Evolutionary conservation across 352 stramenopile genomes (phyloP).

Genomic region (Pythium utonaiense): DNA sequence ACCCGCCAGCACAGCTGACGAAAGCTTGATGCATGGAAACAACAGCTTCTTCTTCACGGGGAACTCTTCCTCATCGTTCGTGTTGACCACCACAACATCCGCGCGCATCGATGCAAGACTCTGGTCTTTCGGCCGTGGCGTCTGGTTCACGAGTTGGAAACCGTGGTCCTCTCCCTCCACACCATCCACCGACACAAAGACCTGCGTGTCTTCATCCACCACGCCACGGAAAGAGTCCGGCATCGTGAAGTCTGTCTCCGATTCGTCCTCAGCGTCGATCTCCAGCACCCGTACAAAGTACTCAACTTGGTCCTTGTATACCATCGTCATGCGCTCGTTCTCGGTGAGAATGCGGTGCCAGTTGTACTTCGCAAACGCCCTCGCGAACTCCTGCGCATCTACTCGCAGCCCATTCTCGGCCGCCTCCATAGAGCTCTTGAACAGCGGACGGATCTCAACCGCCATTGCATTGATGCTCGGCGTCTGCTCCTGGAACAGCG

Average conservation of each 20-base stretch:
- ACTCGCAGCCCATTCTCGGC: constrained; percentile 22
- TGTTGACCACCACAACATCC: constrained; percentile 75
- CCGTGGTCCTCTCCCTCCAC: constrained; percentile 19
- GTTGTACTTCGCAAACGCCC: constrained; percentile 46
- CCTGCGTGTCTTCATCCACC: constrained; percentile 53
- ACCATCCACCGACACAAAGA: constrained; percentile 60
- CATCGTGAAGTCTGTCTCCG: constrained; percentile 84
- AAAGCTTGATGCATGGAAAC: constrained; percentile 87
- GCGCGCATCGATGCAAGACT: constrained; percentile 43
- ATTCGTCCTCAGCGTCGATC: constrained; percentile 63
- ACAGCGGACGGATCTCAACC: constrained; percentile 69
- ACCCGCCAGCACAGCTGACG: constrained; percentile 72
- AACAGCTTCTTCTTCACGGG: constrained; percentile 88
- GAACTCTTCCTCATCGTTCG: constrained; percentile 86
- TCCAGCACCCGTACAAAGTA: constrained; percentile 76
- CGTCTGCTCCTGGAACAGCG: constrained; percentile 61
- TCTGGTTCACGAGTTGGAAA: constrained; percentile 46
- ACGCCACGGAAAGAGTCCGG: constrained; percentile 71
- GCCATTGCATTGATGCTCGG: constrained; percentile 39
- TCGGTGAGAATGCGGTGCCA: constrained; percentile 71
- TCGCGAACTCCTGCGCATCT: constrained; percentile 49
- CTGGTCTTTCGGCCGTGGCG: constrained; percentile 17
- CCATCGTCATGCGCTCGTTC: constrained; percentile 71
- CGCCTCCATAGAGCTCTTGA: constrained; percentile 14
- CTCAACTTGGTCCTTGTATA: constrained; percentile 37